Evolutionary conservation across 805 yeast species (phyloP), one percentile per base, ranked within the genome.

Genomic region (Metschnikowia kofuensis): DNA sequence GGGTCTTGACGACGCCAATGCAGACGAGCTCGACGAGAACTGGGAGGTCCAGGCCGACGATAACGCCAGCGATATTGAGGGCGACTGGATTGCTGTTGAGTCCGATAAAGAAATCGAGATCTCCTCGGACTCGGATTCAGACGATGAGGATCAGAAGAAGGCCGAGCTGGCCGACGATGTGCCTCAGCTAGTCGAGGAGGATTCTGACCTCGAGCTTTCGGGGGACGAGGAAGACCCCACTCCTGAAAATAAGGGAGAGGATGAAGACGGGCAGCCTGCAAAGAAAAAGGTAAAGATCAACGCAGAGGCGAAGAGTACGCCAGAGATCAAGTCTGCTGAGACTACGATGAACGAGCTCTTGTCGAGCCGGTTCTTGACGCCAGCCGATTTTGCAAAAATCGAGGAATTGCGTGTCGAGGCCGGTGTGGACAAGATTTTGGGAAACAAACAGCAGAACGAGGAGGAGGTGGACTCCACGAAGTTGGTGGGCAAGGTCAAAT

Each of bases 311-410:
- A 31, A 31, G 34, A 13, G 5, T 61, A 21, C 21, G 21, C 4
- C 21, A 2, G 21, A 4, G 21, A 21, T 21, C 21, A 21, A 21
- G 21, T 36, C 68, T 66, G 51, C 56, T 21, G 65, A 67, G 40
- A 53, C 59, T 47, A 66, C 67, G 16, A 68, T 68, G 72, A 71
- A 75, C 48, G 82, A 82, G 49, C 56, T 89, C 55, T 86, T 84
- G 35, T 77, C 87, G n/a, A 78, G 82, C 42, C 82, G 87, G 58
- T 86, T 94, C 52, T 77, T 94, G 58, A 94, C 99, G 0, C 99
- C 99, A 21, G 97, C 98, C 0, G 99, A 94, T 74, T 94, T 91
- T 65, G 96, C 96, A 53, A 92, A 92, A 69, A 77, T 94, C 60
- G 92, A 92, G 61, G 97, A 94, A 68, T 78, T 94, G 59, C 81